Conservation (phyloP, 2,329 filamentous ascomycete species). For the Epichloe brachyelytri region DNA sequence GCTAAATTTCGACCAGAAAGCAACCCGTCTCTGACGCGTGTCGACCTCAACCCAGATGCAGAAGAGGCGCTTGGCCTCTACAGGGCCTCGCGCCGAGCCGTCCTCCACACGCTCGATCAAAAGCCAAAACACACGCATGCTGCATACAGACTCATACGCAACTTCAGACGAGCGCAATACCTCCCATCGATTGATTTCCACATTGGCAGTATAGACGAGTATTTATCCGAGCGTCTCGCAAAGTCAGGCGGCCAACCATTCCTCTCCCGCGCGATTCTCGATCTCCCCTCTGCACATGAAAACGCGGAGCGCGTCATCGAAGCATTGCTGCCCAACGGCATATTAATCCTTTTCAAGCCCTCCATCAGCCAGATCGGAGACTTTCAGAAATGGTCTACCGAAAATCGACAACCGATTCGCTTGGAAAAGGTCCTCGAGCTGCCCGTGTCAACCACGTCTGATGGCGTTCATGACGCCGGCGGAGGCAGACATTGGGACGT, state of each 20-base stretch:
- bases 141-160: conserved; percentile 50
- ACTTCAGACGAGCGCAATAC: conserved; percentile 61
- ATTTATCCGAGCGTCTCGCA: conserved; percentile 41
- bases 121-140: conserved; percentile 47
- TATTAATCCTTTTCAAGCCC: conserved; percentile 59
- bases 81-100: conserved; percentile 42
- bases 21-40: conserved; percentile 8
- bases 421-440: conserved; percentile 50
- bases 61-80: conserved; percentile 29
- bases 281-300: conserved; percentile 52
- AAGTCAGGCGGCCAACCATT: conserved; percentile 40
- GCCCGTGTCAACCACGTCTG: conserved; percentile 24
- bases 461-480: conserved; percentile 31
- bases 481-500: conserved; percentile 53
- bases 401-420: conserved; percentile 37
- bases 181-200: conserved; percentile 61
- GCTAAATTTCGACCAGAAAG: conserved; percentile 11
- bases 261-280: conserved; percentile 58
- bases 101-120: conserved; percentile 65
- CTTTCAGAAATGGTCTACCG: conserved; percentile 36
- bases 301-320: conserved; percentile 31
- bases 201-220: conserved; percentile 50
- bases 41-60: conserved; percentile 16
- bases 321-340: conserved; percentile 51
- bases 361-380: conserved; percentile 66